Evolutionary conservation across 2,329 filamentous ascomycete genomes (phyloP).

Genomic region (Sporothrix curviconia): DNA sequence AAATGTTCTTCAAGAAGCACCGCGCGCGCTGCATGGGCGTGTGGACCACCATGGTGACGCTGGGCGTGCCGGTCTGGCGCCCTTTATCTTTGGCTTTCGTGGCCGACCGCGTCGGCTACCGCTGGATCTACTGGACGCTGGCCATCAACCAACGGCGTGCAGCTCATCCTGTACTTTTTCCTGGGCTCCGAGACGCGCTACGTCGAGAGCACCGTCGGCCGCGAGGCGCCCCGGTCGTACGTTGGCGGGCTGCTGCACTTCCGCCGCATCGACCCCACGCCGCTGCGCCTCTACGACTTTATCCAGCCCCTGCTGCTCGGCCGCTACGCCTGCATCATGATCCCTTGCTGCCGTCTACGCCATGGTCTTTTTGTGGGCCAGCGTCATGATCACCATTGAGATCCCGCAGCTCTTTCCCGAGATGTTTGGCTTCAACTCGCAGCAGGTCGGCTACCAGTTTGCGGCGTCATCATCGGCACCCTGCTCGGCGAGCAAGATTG

Average conservation of each 20-base stretch:
- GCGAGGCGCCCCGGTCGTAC: background rate
- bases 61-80: constrained; percentile 26
- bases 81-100: constrained; percentile 39
- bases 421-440: constrained; percentile 49
- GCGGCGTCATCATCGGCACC: constrained; percentile 49
- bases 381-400: constrained; percentile 49
- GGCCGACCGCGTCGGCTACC: constrained; percentile 43
- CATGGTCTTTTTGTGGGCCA: constrained; percentile 51
- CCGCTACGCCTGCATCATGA: constrained; percentile 39
- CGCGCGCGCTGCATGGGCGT: constrained; percentile 49
- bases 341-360: constrained; percentile 48
- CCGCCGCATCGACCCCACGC: constrained; percentile 45
- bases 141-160: constrained; percentile 51
- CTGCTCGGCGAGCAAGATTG: constrained; percentile 53
- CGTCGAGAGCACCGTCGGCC: constrained; percentile 28
- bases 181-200: constrained; percentile 51
- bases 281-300: constrained; percentile 43
- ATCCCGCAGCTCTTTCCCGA: constrained; percentile 51
- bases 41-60: constrained; percentile 39
- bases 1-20: constrained; percentile 51
- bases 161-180: constrained; percentile 51
- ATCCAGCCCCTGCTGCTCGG: constrained; percentile 40
- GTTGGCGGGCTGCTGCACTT: constrained; percentile 39
- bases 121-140: constrained; percentile 53
- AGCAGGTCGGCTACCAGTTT: constrained; percentile 54